These are phyloP conservation scores for Aristolochia contorta DNA, from an alignment of 164 flowering plant species.

Conservation along the genomic window DNA sequence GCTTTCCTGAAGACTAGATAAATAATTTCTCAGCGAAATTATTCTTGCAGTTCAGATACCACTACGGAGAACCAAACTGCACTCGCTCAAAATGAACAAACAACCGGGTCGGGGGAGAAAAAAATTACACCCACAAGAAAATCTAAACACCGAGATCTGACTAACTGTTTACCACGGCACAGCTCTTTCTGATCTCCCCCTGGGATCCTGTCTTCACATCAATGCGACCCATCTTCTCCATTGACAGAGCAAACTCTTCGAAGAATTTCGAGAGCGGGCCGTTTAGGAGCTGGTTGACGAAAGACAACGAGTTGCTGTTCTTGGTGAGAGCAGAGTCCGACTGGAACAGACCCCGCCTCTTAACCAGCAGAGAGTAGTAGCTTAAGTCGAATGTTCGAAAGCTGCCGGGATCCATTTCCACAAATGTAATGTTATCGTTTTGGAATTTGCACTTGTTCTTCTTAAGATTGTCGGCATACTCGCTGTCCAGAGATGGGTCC, in stretches of 20 bases:
- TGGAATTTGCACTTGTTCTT: slow-evolving; percentile 26
- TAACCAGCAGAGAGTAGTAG: slow-evolving; percentile 34
- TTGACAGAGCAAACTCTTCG: slow-evolving; percentile 38
- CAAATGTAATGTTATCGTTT: slow-evolving; percentile 24
- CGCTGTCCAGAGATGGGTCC: slow-evolving; percentile 46
- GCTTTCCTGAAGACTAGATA: too few relatives aligned
- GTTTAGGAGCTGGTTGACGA: slow-evolving; percentile 17
- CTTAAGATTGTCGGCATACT: slow-evolving; percentile 30
- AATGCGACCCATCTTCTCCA: slow-evolving; percentile 30
- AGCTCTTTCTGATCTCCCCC: slow-evolving; percentile 26
- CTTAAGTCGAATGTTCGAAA: slow-evolving; percentile 36
- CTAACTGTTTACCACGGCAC: slow-evolving; percentile 20
- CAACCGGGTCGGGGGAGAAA: background rate
- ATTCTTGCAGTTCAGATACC: background rate
- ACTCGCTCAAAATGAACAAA: background rate
- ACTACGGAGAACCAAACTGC: background rate
- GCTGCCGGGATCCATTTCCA: slow-evolving; percentile 69
- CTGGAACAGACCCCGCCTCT: slow-evolving; percentile 53
- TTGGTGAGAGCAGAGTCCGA: slow-evolving; percentile 55
- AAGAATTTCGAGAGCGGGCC: slow-evolving; percentile 19
- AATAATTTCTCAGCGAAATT: background rate
- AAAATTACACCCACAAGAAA: background rate
- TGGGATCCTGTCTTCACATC: slow-evolving; percentile 19
- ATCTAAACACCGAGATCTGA: background rate
- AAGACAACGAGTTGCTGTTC: slow-evolving; percentile 22